Evolutionary conservation across 805 yeast genomes (phyloP).

Genomic region (Wickerhamomyces ciferrii): DNA sequence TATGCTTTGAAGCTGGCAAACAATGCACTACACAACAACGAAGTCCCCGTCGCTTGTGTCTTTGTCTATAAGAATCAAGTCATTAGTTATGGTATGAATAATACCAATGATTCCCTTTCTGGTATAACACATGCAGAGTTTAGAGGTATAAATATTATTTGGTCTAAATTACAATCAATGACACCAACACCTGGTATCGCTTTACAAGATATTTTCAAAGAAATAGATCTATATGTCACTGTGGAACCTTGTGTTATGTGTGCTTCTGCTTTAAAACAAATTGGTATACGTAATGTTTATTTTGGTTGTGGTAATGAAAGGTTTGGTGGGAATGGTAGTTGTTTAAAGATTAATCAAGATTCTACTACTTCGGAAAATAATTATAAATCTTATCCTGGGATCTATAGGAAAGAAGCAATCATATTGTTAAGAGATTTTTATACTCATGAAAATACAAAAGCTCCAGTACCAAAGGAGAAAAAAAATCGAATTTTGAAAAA

Average conservation of each 20-base stretch:
- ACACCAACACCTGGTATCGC: too few species aligned
- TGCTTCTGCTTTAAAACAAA: conserved; percentile 83
- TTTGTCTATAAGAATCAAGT: conserved; percentile 51
- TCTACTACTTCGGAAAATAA: conserved; percentile 19
- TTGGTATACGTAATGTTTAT: conserved; percentile 65
- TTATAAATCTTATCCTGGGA: conserved; percentile 69
- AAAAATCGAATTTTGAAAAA: conserved; percentile 57
- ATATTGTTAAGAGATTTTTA: conserved; percentile 78
- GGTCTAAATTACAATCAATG: conserved; percentile 24
- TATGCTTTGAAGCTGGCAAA: conserved; percentile 53
- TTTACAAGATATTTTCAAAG: conserved; percentile 36
- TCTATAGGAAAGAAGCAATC: conserved; percentile 77
- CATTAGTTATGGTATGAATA: conserved; percentile 76
- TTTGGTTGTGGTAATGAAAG: conserved; percentile 95
- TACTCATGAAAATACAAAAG: conserved; percentile 75
- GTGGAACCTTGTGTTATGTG: conserved; percentile 99
- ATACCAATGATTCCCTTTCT: conserved; percentile 76
- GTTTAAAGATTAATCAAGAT: conserved; percentile 53
- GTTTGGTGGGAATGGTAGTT: conserved; percentile 96
- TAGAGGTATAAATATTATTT: conserved; percentile 60
- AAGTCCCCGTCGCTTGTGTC: conserved; percentile 84
- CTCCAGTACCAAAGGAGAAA: conserved; percentile 77
- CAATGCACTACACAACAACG: conserved; percentile 58
- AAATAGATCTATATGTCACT: conserved; percentile 78
- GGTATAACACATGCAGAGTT: conserved; percentile 95